A percentile compares a stretch with the other conserved stretches of the same genome.
Evolutionary conservation across 306 rosid genomes (phyloP).

Genomic region (Gastrolobium villosum): DNA sequence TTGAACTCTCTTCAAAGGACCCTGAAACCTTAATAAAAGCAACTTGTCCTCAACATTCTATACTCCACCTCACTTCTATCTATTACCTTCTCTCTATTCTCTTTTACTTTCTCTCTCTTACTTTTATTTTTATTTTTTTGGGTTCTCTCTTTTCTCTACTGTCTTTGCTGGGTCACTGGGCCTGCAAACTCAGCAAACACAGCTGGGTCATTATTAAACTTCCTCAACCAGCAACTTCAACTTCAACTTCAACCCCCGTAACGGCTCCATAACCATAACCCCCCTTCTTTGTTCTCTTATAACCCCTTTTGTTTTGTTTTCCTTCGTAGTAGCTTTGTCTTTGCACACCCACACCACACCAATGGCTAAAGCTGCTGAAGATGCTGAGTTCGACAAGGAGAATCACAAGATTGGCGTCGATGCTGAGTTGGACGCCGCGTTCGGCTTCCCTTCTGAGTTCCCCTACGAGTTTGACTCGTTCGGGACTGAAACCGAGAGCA

Average conservation of each 20-base stretch:
- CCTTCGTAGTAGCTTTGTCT: background rate
- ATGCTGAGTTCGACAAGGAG: constrained; percentile 51
- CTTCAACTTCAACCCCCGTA: constrained; percentile 21
- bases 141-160: background rate
- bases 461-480: constrained; percentile 78
- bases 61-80: constrained; percentile 34
- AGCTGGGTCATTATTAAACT: constrained; percentile 68
- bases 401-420: constrained; percentile 26
- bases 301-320: background rate
- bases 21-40: constrained; percentile 90
- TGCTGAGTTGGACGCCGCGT: constrained; percentile 9
- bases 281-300: background rate
- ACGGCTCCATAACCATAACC: constrained; percentile 22
- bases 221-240: constrained; percentile 56
- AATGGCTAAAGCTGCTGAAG: constrained; percentile 56
- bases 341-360: background rate
- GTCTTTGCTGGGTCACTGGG: constrained; percentile 53
- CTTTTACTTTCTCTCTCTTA: background rate
- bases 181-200: constrained; percentile 59
- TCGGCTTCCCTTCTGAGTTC: constrained; percentile 71
- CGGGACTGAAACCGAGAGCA: constrained; percentile 54
- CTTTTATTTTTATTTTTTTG: background rate
- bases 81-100: background rate
- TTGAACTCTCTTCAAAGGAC: constrained; percentile 59
- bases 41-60: constrained; percentile 77